These are phyloP conservation scores for Pholiota molesta DNA, from an alignment of 768 basidiomycete species.

Conservation along the genomic window DNA sequence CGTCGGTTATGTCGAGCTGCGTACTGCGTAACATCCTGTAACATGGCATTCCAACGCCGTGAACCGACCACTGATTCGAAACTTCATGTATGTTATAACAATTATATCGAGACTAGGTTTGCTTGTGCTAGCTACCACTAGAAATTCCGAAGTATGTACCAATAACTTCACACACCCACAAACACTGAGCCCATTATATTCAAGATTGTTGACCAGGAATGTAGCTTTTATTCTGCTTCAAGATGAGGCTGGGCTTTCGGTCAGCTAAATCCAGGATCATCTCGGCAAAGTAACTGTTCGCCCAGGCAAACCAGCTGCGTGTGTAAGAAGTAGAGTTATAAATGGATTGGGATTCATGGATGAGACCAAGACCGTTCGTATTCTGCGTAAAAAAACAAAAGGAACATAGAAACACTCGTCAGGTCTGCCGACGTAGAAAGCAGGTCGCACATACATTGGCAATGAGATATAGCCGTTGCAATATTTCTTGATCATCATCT, in stretches of 20 bases:
- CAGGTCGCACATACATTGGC: constrained; percentile 56
- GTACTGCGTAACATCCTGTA: no score
- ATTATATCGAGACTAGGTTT: no score
- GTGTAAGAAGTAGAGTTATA: constrained; percentile 61
- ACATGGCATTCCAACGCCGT: background rate
- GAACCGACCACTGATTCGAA: background rate
- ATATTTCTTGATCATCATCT: constrained; percentile 71
- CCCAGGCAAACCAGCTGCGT: constrained; percentile 83
- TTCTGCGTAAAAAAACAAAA: constrained; percentile 43
- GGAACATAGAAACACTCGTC: background rate
- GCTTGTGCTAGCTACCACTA: no score
- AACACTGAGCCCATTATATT: background rate
- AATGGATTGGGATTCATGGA: constrained; percentile 75
- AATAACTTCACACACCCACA: background rate
- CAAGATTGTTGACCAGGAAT: constrained; percentile 45
- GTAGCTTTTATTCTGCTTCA: constrained; percentile 59
- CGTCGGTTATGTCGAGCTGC: background rate
- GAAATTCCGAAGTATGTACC: no score
- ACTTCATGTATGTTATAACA: no score
- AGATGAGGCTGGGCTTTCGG: constrained; percentile 70
- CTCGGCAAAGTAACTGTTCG: constrained; percentile 82
- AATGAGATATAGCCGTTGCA: constrained; percentile 61
- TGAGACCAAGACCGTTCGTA: constrained; percentile 73
- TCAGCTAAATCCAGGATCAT: constrained; percentile 78
- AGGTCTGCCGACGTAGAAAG: constrained; percentile 2